Conservation (phyloP, 352 stramenopile species). For the Phytophthora europaea region DNA sequence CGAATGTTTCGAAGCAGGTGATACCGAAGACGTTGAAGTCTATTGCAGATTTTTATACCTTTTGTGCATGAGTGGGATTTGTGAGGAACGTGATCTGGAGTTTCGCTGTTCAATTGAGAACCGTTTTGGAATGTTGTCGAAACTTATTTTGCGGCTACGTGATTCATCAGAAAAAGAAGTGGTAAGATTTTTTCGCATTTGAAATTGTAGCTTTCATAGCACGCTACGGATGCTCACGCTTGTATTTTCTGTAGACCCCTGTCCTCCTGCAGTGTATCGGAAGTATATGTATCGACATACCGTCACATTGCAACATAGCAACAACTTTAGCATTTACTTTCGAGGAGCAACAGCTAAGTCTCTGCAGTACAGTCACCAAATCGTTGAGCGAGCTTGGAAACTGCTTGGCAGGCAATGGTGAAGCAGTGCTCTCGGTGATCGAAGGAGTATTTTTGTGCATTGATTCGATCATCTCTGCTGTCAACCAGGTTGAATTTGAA, state of each 20-base stretch:
- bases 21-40: conserved; percentile 5
- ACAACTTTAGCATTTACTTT: background rate
- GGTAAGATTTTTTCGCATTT: conserved; percentile 11
- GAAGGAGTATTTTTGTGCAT: conserved; percentile 22
- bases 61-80: conserved; percentile 11
- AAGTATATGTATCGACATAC: conserved; percentile 9
- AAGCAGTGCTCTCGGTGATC: background rate
- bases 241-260: background rate
- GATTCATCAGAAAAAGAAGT: background rate
- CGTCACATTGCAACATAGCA: conserved; percentile 9
- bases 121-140: conserved; percentile 20
- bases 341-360: background rate
- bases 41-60: conserved; percentile 33
- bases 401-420: background rate
- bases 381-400: background rate
- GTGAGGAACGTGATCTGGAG: conserved; percentile 8
- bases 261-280: conserved; percentile 17
- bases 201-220: no score
- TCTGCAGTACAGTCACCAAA: background rate
- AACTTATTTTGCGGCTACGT: conserved; percentile 16
- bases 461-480: conserved; percentile 1
- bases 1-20: background rate
- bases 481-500: background rate
- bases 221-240: background rate
- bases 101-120: conserved; percentile 12